Evolutionary conservation across 768 basidiomycete species (phyloP), one percentile per base, ranked within the genome.

Genomic region (Suillus paluster): DNA sequence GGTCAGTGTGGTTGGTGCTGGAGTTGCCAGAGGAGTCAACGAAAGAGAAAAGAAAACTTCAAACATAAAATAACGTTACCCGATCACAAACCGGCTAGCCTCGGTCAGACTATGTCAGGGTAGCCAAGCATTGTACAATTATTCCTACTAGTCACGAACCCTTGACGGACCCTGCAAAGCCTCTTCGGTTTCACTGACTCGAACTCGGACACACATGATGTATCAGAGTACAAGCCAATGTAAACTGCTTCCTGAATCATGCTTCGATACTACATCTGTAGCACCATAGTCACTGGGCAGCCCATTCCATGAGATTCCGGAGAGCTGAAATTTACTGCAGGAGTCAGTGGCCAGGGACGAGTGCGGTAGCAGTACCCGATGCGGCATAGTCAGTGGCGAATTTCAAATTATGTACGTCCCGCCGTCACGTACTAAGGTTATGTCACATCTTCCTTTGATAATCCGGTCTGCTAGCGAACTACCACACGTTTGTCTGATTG

Each of bases 111-210:
- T 44, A n/a, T 42, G 5, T 48, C 46, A 49, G 48, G 48, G 48
- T 49, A 30, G 14, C 23, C 23, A 25, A 30, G 30, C 30, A 3
- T 30, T 30, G 30, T 23, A 3, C 2, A 15, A 21, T 21, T 12
- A n/a, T 50, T 30, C 27, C 10, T 38, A 38, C 3, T 36, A 5
- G 19, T 50, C 27, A 19, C 17, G 5, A 27, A n/a, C 19, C 49
- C n/a, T n/a, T n/a, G n/a, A n/a, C n/a, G n/a, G n/a, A n/a, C n/a
- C n/a, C n/a, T n/a, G n/a, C n/a, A 27, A n/a, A n/a, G 30, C 49
- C 30, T 50, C 49, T 50, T 50, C 49, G 49, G 49, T 50, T 50
- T 50, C 27, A 12, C 49, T n/a, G 49, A 50, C 10, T 17, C 17
- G 10, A 10, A 30, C 9, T 11, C 30, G 30, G 30, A 30, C 30